Percentiles rank a stretch among this genome's conserved stretches.
phyloP scores from a whole-genome alignment of 2,329 filamentous ascomycete genomes.

The Cercospora citrullina region DNA sequence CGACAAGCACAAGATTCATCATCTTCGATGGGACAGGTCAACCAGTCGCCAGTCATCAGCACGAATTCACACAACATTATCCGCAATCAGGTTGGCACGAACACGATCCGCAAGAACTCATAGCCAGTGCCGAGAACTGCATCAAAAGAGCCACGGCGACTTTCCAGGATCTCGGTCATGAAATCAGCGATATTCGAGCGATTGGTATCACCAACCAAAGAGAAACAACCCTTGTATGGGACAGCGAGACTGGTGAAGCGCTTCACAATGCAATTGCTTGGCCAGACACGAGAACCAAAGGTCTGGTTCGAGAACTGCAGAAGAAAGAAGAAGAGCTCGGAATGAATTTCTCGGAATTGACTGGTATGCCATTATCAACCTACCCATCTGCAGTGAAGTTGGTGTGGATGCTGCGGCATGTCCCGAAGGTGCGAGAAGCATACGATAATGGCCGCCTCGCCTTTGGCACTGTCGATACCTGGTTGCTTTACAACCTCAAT shows the following conservation, averaged over 20 bases:
- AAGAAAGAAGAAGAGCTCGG: slow-evolving; percentile 64
- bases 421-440: slow-evolving; percentile 66
- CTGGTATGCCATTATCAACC: slow-evolving; percentile 80
- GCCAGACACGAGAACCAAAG: slow-evolving; percentile 80
- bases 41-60: slow-evolving; percentile 78
- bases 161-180: slow-evolving; percentile 69
- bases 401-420: slow-evolving; percentile 77
- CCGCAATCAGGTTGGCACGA: slow-evolving; percentile 89
- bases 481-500: slow-evolving; percentile 83
- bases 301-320: slow-evolving; percentile 76
- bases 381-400: slow-evolving; percentile 88
- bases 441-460: slow-evolving; percentile 79
- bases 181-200: slow-evolving; percentile 67
- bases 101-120: slow-evolving; percentile 76
- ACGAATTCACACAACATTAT: slow-evolving; percentile 83
- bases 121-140: slow-evolving; percentile 73
- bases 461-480: slow-evolving; percentile 86
- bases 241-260: slow-evolving; percentile 74
- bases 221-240: slow-evolving; percentile 85
- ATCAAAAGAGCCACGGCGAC: slow-evolving; percentile 72
- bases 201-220: slow-evolving; percentile 85
- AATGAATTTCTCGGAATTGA: slow-evolving; percentile 60
- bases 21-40: slow-evolving; percentile 81
- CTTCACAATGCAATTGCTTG: slow-evolving; percentile 85
- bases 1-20: slow-evolving; percentile 84